A percentile compares a stretch with the other conserved stretches of the same genome.
phyloP scores from a whole-genome alignment of 345 rosid genomes.

The Hypericum androsaemum region DNA sequence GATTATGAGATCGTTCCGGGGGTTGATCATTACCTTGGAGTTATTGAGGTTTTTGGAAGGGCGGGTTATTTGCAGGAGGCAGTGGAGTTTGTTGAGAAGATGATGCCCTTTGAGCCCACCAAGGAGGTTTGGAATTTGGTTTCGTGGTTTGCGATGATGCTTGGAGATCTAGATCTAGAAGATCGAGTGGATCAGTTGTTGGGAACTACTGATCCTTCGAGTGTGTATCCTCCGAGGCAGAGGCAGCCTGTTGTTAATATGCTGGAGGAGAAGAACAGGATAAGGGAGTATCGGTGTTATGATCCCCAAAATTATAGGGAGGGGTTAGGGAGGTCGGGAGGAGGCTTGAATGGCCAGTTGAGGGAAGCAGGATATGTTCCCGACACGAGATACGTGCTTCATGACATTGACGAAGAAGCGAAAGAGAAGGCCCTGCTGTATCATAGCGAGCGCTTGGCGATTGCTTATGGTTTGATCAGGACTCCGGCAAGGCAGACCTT shows the following conservation, averaged over 20 bases:
- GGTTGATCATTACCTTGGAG: constrained; percentile 31
- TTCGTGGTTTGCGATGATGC: constrained; percentile 28
- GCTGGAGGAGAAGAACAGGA: constrained; percentile 44
- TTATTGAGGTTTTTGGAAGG: constrained; percentile 31
- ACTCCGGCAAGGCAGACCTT: constrained; percentile 50
- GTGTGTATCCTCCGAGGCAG: constrained; percentile 24
- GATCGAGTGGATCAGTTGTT: constrained; percentile 29
- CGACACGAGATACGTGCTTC: constrained; percentile 53
- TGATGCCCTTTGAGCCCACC: constrained; percentile 29
- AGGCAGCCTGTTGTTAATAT: constrained; percentile 31
- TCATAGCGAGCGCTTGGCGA: constrained; percentile 52
- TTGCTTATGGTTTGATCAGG: constrained; percentile 56
- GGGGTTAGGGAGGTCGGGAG: constrained; percentile 17
- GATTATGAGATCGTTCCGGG: constrained; percentile 28
- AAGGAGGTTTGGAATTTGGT: constrained; percentile 32
- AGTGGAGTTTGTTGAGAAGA: constrained; percentile 36
- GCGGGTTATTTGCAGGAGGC: constrained; percentile 40
- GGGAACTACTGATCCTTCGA: constrained; percentile 27
- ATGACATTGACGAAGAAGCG: constrained; percentile 51
- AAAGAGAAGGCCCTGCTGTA: constrained; percentile 54
- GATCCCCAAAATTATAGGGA: constrained; percentile 26
- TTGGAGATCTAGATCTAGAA: constrained; percentile 51
- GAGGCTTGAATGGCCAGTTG: constrained; percentile 51
- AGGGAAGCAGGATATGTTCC: constrained; percentile 54
- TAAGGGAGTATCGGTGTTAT: constrained; percentile 23